Conservation (phyloP, 2,329 filamentous ascomycete species). For the Acephala macrosclerotiorum region DNA sequence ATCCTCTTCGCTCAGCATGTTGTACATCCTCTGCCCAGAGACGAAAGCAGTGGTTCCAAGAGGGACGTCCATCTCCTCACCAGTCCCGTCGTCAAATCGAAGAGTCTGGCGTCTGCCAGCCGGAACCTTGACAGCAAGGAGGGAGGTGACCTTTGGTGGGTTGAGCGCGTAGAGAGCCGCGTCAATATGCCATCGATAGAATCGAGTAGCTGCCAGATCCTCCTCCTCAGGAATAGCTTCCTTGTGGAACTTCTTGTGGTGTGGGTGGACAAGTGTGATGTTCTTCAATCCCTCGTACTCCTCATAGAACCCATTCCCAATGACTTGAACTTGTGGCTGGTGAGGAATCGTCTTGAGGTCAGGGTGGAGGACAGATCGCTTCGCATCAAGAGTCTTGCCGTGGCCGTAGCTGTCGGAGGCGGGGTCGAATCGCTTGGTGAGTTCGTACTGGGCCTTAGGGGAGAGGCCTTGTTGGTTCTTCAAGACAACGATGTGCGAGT, state of each 20-base stretch:
- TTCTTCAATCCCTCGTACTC: constrained; percentile 76
- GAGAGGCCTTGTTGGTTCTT: constrained; percentile 70
- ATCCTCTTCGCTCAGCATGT: constrained; percentile 68
- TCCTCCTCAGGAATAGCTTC: constrained; percentile 67
- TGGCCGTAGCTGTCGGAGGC: constrained; percentile 72
- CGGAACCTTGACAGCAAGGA: constrained; percentile 78
- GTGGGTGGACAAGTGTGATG: constrained; percentile 75
- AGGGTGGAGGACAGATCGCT: constrained; percentile 71
- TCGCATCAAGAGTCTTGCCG: constrained; percentile 75
- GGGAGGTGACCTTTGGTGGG: constrained; percentile 75
- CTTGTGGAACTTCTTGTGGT: constrained; percentile 79
- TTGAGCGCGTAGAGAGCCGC: constrained; percentile 78
- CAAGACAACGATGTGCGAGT: constrained; percentile 73
- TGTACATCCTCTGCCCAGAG: constrained; percentile 74
- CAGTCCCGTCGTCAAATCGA: constrained; percentile 75
- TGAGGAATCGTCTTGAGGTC: constrained; percentile 83
- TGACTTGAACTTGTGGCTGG: constrained; percentile 82
- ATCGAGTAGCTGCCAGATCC: constrained; percentile 63
- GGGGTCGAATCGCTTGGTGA: constrained; percentile 79
- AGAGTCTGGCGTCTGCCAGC: constrained; percentile 70
- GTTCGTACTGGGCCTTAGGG: constrained; percentile 75
- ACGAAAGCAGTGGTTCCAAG: constrained; percentile 81
- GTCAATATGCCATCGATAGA: constrained; percentile 85
- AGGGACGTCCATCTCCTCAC: constrained; percentile 71
- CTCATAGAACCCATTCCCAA: constrained; percentile 75